phyloP scores from a whole-genome alignment of 805 yeast genomes.

The Yarrowia sp. region DNA sequence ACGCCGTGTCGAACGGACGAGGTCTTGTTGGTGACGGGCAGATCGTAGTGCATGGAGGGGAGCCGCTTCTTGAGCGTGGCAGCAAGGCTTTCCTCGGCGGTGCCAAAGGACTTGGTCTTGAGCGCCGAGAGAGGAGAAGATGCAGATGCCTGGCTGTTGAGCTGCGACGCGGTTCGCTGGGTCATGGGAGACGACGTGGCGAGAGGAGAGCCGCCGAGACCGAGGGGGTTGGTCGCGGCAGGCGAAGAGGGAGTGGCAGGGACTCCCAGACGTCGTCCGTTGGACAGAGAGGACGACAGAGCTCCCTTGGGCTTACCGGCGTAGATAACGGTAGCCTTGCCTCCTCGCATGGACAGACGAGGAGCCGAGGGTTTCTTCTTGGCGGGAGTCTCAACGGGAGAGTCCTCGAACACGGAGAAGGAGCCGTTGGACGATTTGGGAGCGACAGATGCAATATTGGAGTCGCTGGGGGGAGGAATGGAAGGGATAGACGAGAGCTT shows the following conservation, averaged over 20 bases:
- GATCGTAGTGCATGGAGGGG: slow-evolving; percentile 25
- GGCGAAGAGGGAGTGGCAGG: slow-evolving; percentile 11
- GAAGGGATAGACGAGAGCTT: neutral
- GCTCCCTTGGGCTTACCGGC: slow-evolving; percentile 26
- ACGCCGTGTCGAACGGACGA: slow-evolving; percentile 9
- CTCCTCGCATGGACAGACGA: slow-evolving; percentile 28
- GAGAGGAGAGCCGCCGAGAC: slow-evolving; percentile 31
- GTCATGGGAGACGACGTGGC: slow-evolving; percentile 37
- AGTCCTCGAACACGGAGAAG: slow-evolving; percentile 39
- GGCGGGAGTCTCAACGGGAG: slow-evolving; percentile 18
- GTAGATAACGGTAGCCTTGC: slow-evolving; percentile 33
- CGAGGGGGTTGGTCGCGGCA: neutral
- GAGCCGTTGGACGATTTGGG: slow-evolving; percentile 23
- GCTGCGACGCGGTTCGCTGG: slow-evolving; percentile 35
- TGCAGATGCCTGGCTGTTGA: slow-evolving; percentile 16
- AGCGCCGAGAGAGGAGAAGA: slow-evolving; percentile 28
- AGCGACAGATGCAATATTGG: slow-evolving; percentile 36
- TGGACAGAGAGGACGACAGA: neutral
- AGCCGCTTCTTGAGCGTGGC: slow-evolving; percentile 33
- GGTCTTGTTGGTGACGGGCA: slow-evolving; percentile 32
- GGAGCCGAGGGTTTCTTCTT: slow-evolving; percentile 35
- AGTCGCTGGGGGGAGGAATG: slow-evolving; percentile 1
- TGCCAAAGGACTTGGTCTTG: slow-evolving; percentile 34
- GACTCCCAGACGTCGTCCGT: slow-evolving; percentile 14
- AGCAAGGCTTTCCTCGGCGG: slow-evolving; percentile 30